Evolutionary conservation across 306 rosid genomes (phyloP).

Genomic region (Erythrophleum fordii): DNA sequence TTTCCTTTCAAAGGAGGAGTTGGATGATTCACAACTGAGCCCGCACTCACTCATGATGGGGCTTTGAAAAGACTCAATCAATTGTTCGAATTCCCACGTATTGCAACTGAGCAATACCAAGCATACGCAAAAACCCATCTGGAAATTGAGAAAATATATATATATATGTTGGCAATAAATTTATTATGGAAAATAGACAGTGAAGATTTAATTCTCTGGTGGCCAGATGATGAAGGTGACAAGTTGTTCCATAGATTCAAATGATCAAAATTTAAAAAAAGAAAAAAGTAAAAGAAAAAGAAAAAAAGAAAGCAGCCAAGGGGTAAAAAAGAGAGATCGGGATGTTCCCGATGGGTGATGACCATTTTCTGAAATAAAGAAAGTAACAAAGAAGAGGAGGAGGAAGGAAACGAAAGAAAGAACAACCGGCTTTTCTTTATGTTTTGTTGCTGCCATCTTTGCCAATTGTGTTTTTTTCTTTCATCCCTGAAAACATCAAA

Average conservation of each 20-base stretch:
- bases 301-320: neutral
- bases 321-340: no score
- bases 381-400: neutral
- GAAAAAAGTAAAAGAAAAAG: no score
- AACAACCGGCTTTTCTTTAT: conserved; percentile 37
- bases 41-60: conserved; percentile 13
- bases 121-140: conserved; percentile 23
- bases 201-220: conserved; percentile 44
- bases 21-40: neutral
- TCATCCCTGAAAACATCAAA: conserved; percentile 31
- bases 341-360: conserved; percentile 11
- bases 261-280: no score
- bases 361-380: conserved; percentile 41
- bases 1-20: neutral
- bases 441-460: conserved; percentile 38
- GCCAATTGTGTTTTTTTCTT: conserved; percentile 35
- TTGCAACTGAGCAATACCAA: conserved; percentile 35
- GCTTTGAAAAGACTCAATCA: conserved; percentile 28
- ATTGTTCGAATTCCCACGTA: conserved; percentile 21
- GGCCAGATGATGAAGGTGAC: conserved; percentile 59
- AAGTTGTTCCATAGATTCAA: conserved; percentile 56
- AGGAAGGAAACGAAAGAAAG: conserved; percentile 27
- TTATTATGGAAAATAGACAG: neutral
- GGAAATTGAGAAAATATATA: conserved; percentile 28
- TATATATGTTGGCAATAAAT: neutral